A percentile compares a stretch with the other conserved stretches of the same genome.
Conservation (phyloP, 1,139 yeast genomes). For the Arxiozyma slooffiae region DNA sequence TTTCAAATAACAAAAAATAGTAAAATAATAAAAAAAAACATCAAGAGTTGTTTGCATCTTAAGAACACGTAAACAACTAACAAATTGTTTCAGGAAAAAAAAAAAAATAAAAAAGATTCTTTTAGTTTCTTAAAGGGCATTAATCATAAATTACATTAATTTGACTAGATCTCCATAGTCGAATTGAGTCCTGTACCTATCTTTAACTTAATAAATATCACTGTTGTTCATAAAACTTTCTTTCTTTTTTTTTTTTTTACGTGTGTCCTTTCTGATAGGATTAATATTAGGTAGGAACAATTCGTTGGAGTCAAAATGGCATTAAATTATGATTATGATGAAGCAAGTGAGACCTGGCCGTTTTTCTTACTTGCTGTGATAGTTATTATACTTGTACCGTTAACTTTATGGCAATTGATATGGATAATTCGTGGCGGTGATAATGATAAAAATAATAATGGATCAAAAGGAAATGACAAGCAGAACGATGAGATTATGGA, state of each 20-base stretch:
- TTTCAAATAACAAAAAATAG: too few species aligned
- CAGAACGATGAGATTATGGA: slow-evolving; percentile 4
- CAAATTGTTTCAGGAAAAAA: too few species aligned
- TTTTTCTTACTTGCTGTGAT: slow-evolving; percentile 73
- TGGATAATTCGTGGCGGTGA: slow-evolving; percentile 7
- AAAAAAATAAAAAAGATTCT: too few species aligned
- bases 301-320: slow-evolving; percentile 28
- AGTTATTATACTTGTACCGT: slow-evolving; percentile 57
- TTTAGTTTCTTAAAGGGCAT: background rate
- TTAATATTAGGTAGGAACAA: background rate
- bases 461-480: slow-evolving; percentile 9
- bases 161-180: background rate
- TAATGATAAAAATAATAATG: slow-evolving; percentile 10
- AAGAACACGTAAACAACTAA: too few species aligned
- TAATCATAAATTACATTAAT: too few species aligned
- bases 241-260: too few species aligned
- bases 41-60: too few species aligned
- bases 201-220: too few species aligned
- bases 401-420: slow-evolving; percentile 42
- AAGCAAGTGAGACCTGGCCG: slow-evolving; percentile 92
- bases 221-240: too few species aligned
- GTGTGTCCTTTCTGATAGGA: background rate
- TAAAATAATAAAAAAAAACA: background rate
- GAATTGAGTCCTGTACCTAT: background rate
- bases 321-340: slow-evolving; percentile 63